Conservation (phyloP, 805 yeast genomes). For the Dipodascopsis uninucleata region DNA sequence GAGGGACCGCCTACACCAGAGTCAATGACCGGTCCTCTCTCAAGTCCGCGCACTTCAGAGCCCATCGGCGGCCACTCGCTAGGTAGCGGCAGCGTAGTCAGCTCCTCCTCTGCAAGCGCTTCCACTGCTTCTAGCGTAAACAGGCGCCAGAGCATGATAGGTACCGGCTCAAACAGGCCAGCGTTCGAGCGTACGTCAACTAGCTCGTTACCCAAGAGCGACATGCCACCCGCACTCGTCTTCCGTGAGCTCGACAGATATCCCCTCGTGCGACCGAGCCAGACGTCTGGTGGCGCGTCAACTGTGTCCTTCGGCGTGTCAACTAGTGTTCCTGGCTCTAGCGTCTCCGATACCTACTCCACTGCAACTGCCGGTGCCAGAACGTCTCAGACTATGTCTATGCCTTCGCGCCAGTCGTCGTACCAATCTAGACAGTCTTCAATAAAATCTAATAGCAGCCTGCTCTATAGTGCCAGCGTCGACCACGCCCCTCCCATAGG, state of each 20-base stretch:
- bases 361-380: conserved; percentile 4
- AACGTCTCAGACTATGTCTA: conserved; percentile 1
- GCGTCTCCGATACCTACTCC: no score
- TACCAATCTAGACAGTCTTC: conserved; percentile 25
- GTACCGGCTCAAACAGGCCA: no score
- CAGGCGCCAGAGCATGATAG: no score
- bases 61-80: no score
- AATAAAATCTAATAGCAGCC: conserved; percentile 8
- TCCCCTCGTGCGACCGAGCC: conserved; percentile 11
- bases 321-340: background rate
- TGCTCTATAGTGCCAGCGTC: conserved; percentile 3
- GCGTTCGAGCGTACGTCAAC: no score
- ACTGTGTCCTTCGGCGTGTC: background rate
- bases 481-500: background rate
- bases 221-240: conserved; percentile 12
- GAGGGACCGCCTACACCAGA: no score
- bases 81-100: no score
- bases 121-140: no score
- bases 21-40: no score
- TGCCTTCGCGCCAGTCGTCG: conserved; percentile 3
- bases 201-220: no score
- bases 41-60: no score
- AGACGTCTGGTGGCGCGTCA: background rate
- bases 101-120: no score
- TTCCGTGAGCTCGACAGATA: conserved; percentile 24